Evolutionary conservation across 2,329 filamentous ascomycete genomes (phyloP), one percentile per base, ranked within the genome.

Genomic region (Knoxdaviesia capensis): DNA sequence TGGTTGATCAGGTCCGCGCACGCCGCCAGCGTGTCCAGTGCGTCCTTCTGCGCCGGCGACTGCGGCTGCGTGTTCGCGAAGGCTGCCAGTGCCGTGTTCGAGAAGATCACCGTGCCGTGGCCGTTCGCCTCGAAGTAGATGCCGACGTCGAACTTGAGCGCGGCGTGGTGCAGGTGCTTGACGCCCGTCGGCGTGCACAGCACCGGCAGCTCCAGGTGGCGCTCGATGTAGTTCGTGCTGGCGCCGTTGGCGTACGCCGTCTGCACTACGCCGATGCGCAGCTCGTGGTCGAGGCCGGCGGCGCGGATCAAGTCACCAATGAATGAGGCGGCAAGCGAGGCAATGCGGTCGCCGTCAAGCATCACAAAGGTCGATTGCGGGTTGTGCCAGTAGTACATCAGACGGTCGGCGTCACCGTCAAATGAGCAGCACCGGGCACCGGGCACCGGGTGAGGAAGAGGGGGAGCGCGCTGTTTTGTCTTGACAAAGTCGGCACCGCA

Each of bases 51-150:
- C 6, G 84, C 88, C 1, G 90, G 88, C 0, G 85, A 93, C 59
- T 92, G 80, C 5, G 90, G 87, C 55, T 85, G 72, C 46, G 80
- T 80, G 52, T 74, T 80, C 50, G 69, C 71, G 62, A 98, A 92
- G 40, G 74, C 70, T 51, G 80, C 78, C 39, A 88, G 65, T 4
- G 88, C 88, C 45, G 83, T 77, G 44, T 80, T 74, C 1, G 84
- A 93, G 68, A 98, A 98, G 43, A 96, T 78, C 34, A 96, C 81
- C 7, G 90, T 98, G 49, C 90, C 90, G 60, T 98, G 90, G 31
- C 90, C 90, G 56, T 98, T 98, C 49, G 90, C 90, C 65, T 98
- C 90, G 54, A 98, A 98, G 65, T 98, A 98, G 41, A 96, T 85
- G 44, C 90, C 90, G 43, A 96, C 78, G 53, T 98, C 90, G 52